Conservation (phyloP, 2,329 filamentous ascomycete genomes). For the Penicillium sp. region DNA sequence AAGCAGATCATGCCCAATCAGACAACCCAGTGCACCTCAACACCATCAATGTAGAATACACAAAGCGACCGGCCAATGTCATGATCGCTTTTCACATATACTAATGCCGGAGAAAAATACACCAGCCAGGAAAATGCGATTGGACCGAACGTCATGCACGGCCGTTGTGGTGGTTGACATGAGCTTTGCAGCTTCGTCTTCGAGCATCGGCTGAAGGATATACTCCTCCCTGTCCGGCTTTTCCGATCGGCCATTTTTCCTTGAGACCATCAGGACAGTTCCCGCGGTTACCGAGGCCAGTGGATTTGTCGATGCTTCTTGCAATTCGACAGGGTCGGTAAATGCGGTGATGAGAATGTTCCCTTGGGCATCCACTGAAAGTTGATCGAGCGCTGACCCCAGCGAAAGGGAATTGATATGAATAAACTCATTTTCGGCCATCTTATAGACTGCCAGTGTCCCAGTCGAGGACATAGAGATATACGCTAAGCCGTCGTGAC, state of each 20-base stretch:
- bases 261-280: constrained; percentile 1
- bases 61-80: neutral
- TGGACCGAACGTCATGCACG: constrained; percentile 4
- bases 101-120: constrained; percentile 3
- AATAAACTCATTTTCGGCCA: neutral
- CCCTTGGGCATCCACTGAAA: constrained; percentile 5
- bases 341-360: constrained; percentile 8
- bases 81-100: constrained; percentile 5
- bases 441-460: constrained; percentile 1
- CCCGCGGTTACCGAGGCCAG: neutral
- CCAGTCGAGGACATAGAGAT: constrained; percentile 1
- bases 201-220: neutral
- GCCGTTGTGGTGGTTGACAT: constrained; percentile 6
- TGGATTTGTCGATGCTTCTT: neutral
- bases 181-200: constrained; percentile 7
- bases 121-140: constrained; percentile 5
- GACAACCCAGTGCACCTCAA: neutral
- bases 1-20: neutral
- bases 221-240: neutral
- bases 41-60: neutral
- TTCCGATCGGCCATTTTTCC: neutral
- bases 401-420: neutral
- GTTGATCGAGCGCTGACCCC: constrained; percentile 2
- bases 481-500: neutral
- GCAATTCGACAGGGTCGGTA: constrained; percentile 1